These are phyloP conservation scores for Rhodamnia rubescens DNA, from an alignment of 345 rosid species.

Conservation along the genomic window DNA sequence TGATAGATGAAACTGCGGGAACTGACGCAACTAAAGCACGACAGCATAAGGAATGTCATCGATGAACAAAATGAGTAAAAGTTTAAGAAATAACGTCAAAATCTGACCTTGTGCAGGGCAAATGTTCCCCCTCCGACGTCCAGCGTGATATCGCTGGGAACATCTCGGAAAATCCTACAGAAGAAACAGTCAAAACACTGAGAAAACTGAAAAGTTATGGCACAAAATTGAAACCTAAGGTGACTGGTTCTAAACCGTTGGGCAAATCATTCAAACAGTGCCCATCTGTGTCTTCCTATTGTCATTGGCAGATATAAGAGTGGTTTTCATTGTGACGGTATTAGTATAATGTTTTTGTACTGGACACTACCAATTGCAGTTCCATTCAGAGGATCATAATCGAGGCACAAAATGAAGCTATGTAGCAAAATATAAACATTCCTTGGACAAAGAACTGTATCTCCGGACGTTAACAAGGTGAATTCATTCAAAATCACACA, in stretches of 20 bases:
- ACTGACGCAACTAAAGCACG: not conserved
- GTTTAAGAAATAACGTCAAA: not conserved
- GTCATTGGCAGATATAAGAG: not conserved
- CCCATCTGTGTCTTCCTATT: not conserved
- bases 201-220: not conserved
- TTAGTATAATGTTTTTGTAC: not conserved
- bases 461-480: not conserved
- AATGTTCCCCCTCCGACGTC: conserved; percentile 73
- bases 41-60: not conserved
- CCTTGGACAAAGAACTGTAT: not conserved
- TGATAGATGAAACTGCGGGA: not conserved
- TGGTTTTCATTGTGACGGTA: not conserved
- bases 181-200: not conserved
- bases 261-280: not conserved
- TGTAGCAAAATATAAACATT: not conserved
- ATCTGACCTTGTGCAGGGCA: conserved; percentile 71
- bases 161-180: conserved; percentile 87
- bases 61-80: not conserved
- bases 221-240: not conserved
- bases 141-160: conserved; percentile 82
- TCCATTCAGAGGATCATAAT: not conserved
- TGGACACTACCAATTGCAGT: not conserved
- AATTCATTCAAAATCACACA: not conserved
- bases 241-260: not conserved
- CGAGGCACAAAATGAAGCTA: not conserved